Percentiles rank a stretch among this genome's conserved stretches.
These are phyloP conservation scores for Proliferodiscus dingleyae DNA, from an alignment of 2,329 filamentous ascomycete species.

Conservation along the genomic window DNA sequence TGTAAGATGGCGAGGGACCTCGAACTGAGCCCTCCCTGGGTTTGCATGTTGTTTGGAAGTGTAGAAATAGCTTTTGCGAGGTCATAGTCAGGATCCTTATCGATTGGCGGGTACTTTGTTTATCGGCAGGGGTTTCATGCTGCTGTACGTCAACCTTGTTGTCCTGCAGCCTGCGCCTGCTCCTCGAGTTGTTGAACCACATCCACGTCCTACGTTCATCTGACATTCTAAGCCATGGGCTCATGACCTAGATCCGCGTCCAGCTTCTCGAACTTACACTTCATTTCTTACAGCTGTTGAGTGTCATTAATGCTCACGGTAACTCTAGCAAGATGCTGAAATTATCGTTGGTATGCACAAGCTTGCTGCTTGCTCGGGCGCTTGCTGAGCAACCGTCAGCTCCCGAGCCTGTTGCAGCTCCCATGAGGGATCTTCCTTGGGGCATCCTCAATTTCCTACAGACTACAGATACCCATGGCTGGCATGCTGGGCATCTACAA, in stretches of 20 bases:
- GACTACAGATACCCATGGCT: conserved; percentile 93
- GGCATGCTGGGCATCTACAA: conserved; percentile 88
- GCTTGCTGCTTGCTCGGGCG: conserved; percentile 16
- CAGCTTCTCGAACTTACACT: not conserved
- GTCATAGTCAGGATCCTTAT: too few species aligned
- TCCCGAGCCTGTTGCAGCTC: conserved; percentile 70
- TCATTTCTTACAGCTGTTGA: not conserved
- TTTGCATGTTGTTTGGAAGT: too few species aligned
- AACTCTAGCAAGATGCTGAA: conserved; percentile 19
- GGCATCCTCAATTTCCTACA: conserved; percentile 97
- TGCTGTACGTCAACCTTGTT: too few species aligned
- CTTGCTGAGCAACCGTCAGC: conserved; percentile 70
- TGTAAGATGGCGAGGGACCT: too few species aligned
- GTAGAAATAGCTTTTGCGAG: too few species aligned
- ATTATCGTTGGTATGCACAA: conserved; percentile 16
- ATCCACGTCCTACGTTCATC: too few species aligned
- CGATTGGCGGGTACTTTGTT: too few species aligned
- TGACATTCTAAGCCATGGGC: too few species aligned
- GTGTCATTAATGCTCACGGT: not conserved
- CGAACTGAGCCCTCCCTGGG: too few species aligned
- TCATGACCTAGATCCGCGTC: not conserved
- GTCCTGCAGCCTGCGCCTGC: too few species aligned
- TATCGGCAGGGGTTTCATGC: too few species aligned
- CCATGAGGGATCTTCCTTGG: conserved; percentile 80
- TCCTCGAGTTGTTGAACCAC: too few species aligned